Evolutionary conservation across 2,329 filamentous ascomycete genomes (phyloP).

Genomic region (Aspergillus cejpii): DNA sequence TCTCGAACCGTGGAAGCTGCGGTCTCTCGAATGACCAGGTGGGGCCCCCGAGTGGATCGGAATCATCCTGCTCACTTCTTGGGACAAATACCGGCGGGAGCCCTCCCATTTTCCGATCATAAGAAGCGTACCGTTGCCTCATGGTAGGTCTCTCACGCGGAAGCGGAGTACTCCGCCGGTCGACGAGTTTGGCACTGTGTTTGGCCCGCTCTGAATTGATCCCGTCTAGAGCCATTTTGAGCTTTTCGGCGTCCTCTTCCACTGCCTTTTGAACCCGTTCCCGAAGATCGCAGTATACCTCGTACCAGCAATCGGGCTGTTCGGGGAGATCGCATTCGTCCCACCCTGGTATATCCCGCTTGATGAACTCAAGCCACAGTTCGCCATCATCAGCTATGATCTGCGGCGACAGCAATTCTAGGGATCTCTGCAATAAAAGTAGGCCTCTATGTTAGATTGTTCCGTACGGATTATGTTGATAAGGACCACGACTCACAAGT

Average conservation of each 20-base stretch:
- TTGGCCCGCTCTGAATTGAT: conserved; percentile 54
- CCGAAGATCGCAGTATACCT: conserved; percentile 66
- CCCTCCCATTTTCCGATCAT: conserved; percentile 30
- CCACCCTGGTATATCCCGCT: conserved; percentile 65
- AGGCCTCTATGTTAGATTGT: conserved; percentile 6
- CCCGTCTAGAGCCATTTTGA: conserved; percentile 53
- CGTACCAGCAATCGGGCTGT: conserved; percentile 66
- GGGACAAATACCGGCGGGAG: conserved; percentile 20
- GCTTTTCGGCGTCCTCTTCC: conserved; percentile 50
- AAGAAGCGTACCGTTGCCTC: conserved; percentile 28
- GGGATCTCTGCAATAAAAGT: conserved; percentile 37
- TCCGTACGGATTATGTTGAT: background rate
- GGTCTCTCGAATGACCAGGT: conserved; percentile 23
- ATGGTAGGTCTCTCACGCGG: conserved; percentile 26
- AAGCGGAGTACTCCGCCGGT: conserved; percentile 23
- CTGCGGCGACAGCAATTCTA: conserved; percentile 73
- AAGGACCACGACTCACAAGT: conserved; percentile 47
- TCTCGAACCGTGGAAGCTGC: conserved; percentile 16
- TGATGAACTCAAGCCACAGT: conserved; percentile 74
- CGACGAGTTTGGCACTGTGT: conserved; percentile 53
- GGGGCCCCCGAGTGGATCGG: conserved; percentile 13
- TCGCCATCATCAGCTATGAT: conserved; percentile 62
- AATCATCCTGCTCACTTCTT: conserved; percentile 4
- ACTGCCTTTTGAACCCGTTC: conserved; percentile 53
- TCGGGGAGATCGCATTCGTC: conserved; percentile 60